Percentiles rank a stretch among this genome's conserved stretches.
Evolutionary conservation across 2,329 filamentous ascomycete species (phyloP).

Genomic region (Parasarocladium wereldwijsianum): DNA sequence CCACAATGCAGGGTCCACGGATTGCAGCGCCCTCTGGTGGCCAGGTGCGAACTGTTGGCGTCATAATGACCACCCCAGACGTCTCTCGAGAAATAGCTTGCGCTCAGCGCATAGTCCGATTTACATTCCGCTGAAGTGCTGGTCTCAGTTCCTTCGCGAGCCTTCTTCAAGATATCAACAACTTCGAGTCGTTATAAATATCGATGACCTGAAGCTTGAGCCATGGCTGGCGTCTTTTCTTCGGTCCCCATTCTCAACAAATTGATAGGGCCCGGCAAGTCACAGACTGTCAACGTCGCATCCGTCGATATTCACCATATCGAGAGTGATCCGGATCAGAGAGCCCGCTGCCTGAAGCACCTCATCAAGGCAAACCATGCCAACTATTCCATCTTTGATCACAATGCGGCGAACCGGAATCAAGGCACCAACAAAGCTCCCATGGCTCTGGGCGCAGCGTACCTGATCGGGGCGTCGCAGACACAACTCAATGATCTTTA

Average conservation of each 20-base stretch:
- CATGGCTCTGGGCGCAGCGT: constrained; percentile 73
- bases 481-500: constrained; percentile 69
- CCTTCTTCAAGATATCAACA: no score
- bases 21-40: no score
- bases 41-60: no score
- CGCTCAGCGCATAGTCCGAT: no score
- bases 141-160: no score
- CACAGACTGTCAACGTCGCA: constrained; percentile 38
- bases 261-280: constrained; percentile 11
- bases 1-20: no score
- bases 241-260: constrained; percentile 16
- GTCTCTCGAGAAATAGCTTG: no score
- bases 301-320: constrained; percentile 63
- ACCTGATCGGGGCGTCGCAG: constrained; percentile 63
- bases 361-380: constrained; percentile 83
- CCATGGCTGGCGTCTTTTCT: constrained; percentile 20
- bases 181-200: no score
- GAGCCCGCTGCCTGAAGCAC: constrained; percentile 75
- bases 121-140: no score
- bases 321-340: constrained; percentile 66
- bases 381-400: constrained; percentile 73
- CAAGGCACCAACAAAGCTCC: constrained; percentile 52
- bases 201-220: constrained; percentile 5
- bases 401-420: constrained; percentile 35
- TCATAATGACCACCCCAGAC: no score